Percentiles rank a stretch among this genome's conserved stretches.
Evolutionary conservation across 106 monocot species (phyloP).

Genomic region (Acorus gramineus): DNA sequence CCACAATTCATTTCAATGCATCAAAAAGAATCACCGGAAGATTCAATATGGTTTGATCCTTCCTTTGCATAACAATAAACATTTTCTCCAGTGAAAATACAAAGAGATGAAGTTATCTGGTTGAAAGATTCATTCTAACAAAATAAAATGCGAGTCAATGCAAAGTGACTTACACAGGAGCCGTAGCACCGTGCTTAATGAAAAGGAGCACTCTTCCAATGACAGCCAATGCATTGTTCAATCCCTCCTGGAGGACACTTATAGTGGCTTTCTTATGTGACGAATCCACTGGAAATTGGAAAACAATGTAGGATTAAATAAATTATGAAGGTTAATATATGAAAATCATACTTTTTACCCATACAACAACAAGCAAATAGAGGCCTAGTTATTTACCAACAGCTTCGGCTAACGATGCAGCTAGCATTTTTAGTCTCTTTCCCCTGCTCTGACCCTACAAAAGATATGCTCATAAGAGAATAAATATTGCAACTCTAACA

Average conservation of each 20-base stretch:
- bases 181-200: slow-evolving; percentile 60
- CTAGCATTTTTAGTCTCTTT: slow-evolving; percentile 41
- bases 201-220: slow-evolving; percentile 59
- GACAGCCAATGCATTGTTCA: slow-evolving; percentile 56
- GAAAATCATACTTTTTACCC: too few species aligned
- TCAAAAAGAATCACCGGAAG: too few species aligned
- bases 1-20: too few species aligned
- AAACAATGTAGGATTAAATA: not conserved
- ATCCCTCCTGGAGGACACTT: slow-evolving; percentile 50
- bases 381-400: slow-evolving; percentile 35
- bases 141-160: too few species aligned
- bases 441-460: slow-evolving; percentile 40
- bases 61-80: too few species aligned
- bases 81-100: too few species aligned
- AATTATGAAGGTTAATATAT: not conserved
- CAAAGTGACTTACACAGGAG: slow-evolving; percentile 65
- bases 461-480: not conserved
- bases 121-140: too few species aligned
- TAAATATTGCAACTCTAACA: too few species aligned
- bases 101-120: too few species aligned
- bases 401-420: slow-evolving; percentile 51
- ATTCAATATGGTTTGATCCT: too few species aligned
- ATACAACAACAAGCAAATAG: not conserved
- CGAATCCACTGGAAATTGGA: slow-evolving; percentile 42
- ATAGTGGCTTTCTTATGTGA: slow-evolving; percentile 43